These are phyloP conservation scores for Angomonas deanei DNA, from an alignment of 208 protist species.

Conservation along the genomic window DNA sequence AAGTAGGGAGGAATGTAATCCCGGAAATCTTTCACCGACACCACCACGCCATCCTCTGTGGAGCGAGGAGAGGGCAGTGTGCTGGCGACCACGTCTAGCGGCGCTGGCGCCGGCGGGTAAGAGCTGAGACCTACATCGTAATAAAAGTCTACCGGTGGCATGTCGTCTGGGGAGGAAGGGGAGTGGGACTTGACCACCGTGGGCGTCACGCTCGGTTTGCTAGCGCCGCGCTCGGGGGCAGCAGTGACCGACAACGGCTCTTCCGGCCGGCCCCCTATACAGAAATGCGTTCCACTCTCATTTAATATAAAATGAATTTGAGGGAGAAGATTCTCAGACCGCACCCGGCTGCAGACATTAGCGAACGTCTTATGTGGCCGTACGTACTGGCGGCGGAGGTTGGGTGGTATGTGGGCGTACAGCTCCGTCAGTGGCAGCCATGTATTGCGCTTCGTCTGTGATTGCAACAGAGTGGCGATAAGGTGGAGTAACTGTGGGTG, in stretches of 20 bases:
- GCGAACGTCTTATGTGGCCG: constrained; percentile 72
- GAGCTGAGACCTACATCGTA: constrained; percentile 64
- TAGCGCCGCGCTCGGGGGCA: too few relatives aligned
- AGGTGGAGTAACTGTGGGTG: constrained; percentile 11
- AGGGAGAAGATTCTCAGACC: constrained; percentile 15
- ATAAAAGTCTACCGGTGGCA: constrained; percentile 64
- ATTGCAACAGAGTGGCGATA: constrained; percentile 10
- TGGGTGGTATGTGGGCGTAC: constrained; percentile 55
- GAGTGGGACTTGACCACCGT: neutral
- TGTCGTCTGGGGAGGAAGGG: constrained; percentile 2
- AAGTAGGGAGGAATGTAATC: constrained; percentile 85
- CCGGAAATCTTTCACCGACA: constrained; percentile 70
- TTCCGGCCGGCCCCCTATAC: neutral
- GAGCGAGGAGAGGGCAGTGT: constrained; percentile 26
- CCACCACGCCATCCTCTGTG: constrained; percentile 51
- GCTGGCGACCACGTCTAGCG: constrained; percentile 64
- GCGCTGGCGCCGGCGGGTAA: constrained; percentile 57
- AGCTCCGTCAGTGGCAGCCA: constrained; percentile 62
- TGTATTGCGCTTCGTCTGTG: constrained; percentile 3
- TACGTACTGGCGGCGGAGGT: constrained; percentile 47
- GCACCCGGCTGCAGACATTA: constrained; percentile 24
- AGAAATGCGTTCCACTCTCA: constrained; percentile 8
- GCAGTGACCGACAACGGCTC: too few relatives aligned
- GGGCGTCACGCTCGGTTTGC: too few relatives aligned
- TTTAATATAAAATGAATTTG: constrained; percentile 41